phyloP scores from a whole-genome alignment of 2,329 filamentous ascomycete genomes.

The Trichoderma atroviride region DNA sequence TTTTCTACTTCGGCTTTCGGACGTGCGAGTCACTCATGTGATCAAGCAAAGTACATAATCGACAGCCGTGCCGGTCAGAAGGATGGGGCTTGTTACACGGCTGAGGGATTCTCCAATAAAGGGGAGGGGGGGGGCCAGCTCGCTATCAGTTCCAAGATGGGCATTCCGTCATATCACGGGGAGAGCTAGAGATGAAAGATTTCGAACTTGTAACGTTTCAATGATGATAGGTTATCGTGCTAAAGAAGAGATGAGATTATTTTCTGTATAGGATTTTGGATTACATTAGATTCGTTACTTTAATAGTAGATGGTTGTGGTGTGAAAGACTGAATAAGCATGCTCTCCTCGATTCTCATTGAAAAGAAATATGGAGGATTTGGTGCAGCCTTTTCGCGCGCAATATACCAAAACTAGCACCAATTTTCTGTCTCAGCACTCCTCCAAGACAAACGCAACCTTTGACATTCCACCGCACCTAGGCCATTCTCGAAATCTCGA shows the following conservation, averaged over 20 bases:
- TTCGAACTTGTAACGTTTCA: conserved; percentile 4
- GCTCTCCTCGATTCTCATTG: background rate
- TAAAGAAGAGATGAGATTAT: background rate
- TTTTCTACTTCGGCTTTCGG: background rate
- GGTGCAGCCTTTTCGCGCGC: background rate
- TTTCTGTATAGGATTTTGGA: background rate
- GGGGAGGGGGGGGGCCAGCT: background rate
- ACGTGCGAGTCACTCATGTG: conserved; percentile 2
- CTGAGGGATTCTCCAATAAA: background rate
- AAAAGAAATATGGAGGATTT: background rate
- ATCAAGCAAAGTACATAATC: background rate
- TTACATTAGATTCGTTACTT: background rate
- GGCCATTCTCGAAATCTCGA: background rate
- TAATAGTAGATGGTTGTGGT: background rate
- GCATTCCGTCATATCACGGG: background rate
- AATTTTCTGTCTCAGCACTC: conserved; percentile 1
- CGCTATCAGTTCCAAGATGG: background rate
- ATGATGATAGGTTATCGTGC: background rate
- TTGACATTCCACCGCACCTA: background rate
- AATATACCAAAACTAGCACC: background rate
- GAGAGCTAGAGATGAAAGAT: background rate
- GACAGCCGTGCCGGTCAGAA: background rate
- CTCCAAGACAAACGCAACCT: background rate
- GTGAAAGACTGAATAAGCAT: background rate
- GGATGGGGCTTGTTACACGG: conserved; percentile 12